Evolutionary conservation across 257 asterid genomes (phyloP).

Genomic region (Scutellaria minor): DNA sequence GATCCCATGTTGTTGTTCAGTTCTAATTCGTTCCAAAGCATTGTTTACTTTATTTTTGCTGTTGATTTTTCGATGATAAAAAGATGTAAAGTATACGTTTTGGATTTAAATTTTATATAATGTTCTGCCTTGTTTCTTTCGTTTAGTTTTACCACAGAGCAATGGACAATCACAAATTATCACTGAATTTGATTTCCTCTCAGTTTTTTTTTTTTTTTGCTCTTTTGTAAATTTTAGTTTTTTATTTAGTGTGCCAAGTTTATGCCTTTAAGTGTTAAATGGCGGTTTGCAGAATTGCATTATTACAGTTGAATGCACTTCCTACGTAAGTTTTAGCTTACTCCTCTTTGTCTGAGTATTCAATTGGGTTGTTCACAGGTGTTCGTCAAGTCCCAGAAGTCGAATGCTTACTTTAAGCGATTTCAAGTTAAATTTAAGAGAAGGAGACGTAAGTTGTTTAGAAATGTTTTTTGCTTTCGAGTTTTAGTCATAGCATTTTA

Average conservation of each 20-base stretch:
- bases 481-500: background rate
- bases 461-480: background rate
- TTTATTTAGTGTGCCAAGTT: background rate
- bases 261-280: background rate
- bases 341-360: background rate
- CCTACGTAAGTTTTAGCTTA: too few species aligned
- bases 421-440: constrained; percentile 63
- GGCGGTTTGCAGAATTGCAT: too few species aligned
- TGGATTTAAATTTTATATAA: background rate
- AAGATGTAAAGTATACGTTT: background rate
- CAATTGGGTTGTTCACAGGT: constrained; percentile 25
- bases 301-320: too few species aligned
- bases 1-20: background rate
- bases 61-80: background rate
- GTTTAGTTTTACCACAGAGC: background rate
- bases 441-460: constrained; percentile 46
- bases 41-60: background rate
- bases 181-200: background rate
- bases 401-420: constrained; percentile 58
- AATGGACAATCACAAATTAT: background rate
- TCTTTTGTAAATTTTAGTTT: background rate
- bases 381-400: constrained; percentile 51
- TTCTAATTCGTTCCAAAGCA: background rate
- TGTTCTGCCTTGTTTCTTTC: background rate
- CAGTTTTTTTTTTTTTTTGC: background rate